phyloP scores from a whole-genome alignment of 1,139 yeast species.

The Pichia terricola region DNA sequence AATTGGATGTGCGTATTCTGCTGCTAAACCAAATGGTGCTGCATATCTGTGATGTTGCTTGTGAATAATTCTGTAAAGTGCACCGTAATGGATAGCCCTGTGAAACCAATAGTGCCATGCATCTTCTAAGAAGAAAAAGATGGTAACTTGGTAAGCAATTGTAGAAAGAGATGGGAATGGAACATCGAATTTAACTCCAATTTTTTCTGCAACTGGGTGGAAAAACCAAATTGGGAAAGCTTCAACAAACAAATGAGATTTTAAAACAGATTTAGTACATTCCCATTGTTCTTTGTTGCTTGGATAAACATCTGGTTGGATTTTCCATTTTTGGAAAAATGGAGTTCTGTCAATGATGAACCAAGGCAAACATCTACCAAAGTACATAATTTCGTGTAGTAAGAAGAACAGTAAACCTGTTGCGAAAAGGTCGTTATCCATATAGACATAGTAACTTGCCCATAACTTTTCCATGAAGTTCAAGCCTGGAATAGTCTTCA shows the following conservation, averaged over 20 bases:
- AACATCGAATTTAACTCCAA: conserved; percentile 67
- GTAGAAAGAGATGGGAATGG: conserved; percentile 67
- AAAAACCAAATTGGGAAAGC: conserved; percentile 94
- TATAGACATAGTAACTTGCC: conserved; percentile 71
- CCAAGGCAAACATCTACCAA: conserved; percentile 84
- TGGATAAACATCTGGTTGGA: conserved; percentile 75
- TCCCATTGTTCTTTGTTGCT: conserved; percentile 80
- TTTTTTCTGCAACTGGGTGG: conserved; percentile 74
- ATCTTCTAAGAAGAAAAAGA: conserved; percentile 81
- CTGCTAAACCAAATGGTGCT: conserved; percentile 93
- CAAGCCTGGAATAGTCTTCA: conserved; percentile 24
- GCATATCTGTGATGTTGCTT: conserved; percentile 96
- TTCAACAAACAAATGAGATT: conserved; percentile 82
- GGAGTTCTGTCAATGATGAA: conserved; percentile 67
- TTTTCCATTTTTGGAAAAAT: conserved; percentile 66
- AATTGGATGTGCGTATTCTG: conserved; percentile 93
- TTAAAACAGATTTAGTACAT: conserved; percentile 74
- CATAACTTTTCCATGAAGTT: conserved; percentile 51
- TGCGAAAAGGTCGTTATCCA: conserved; percentile 70
- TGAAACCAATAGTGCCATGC: conserved; percentile 96
- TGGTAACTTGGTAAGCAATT: conserved; percentile 53
- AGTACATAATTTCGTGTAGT: conserved; percentile 73
- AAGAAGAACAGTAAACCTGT: conserved; percentile 71
- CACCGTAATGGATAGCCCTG: conserved; percentile 76
- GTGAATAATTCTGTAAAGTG: conserved; percentile 82